phyloP scores from a whole-genome alignment of 2,329 filamentous ascomycete species.

The Sporothrix pseudoabietina region DNA sequence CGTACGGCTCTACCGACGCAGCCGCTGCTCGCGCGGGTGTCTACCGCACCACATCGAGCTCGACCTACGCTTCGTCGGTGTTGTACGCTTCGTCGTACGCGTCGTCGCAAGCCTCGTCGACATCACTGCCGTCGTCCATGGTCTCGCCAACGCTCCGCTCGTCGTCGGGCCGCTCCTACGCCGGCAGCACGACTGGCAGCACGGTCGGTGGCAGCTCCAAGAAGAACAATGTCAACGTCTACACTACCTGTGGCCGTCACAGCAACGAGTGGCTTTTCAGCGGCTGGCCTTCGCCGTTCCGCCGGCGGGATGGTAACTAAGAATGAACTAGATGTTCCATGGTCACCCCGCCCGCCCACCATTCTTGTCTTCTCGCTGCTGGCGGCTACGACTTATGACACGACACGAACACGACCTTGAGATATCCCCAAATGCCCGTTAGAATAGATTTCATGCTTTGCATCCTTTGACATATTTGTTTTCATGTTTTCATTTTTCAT shows the following conservation, averaged over 20 bases:
- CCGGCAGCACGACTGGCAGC: slow-evolving; percentile 5
- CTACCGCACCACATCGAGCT: slow-evolving; percentile 7
- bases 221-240: slow-evolving; percentile 36
- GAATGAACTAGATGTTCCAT: neutral
- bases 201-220: neutral
- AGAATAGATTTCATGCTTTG: neutral
- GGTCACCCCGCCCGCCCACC: neutral
- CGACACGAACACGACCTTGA: neutral
- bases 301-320: slow-evolving; percentile 22
- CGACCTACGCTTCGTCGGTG: slow-evolving; percentile 2
- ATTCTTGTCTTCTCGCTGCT: slow-evolving; percentile 12
- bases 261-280: slow-evolving; percentile 38
- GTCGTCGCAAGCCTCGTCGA: neutral
- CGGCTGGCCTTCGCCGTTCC: slow-evolving; percentile 35
- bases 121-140: neutral
- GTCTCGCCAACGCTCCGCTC: neutral
- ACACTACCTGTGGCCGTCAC: slow-evolving; percentile 38
- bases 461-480: neutral
- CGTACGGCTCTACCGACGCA: neutral
- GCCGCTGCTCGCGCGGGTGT: neutral
- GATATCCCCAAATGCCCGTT: slow-evolving; percentile 14
- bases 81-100: neutral
- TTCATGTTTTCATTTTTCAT: neutral
- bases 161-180: neutral
- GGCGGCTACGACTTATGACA: slow-evolving; percentile 25